Conservation (phyloP, 2,329 filamentous ascomycete genomes). For the Colletotrichum costaricense region DNA sequence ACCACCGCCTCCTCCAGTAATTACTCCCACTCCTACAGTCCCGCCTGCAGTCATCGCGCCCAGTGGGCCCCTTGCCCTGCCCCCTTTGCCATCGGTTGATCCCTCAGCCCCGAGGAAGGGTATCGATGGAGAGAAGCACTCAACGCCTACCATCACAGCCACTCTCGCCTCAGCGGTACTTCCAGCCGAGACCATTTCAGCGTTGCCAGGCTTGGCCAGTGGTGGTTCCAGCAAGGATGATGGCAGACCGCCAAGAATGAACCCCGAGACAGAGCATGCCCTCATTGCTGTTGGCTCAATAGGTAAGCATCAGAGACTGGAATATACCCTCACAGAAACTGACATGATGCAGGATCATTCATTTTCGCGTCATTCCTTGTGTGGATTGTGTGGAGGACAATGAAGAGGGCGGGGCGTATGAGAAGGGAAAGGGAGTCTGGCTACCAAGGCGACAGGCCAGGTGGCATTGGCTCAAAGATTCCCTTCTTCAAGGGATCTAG, state of each 20-base stretch:
- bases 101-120: conserved; percentile 32
- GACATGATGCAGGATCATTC: conserved; percentile 51
- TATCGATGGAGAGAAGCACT: conserved; percentile 7
- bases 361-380: conserved; percentile 56
- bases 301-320: conserved; percentile 39
- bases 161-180: conserved; percentile 27
- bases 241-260: conserved; percentile 35
- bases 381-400: conserved; percentile 58
- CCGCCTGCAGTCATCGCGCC: not conserved
- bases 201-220: conserved; percentile 25
- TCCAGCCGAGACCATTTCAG: conserved; percentile 25
- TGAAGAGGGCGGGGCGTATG: conserved; percentile 51
- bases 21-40: not conserved
- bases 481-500: conserved; percentile 50
- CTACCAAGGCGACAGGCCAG: conserved; percentile 38
- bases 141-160: conserved; percentile 26
- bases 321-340: not conserved
- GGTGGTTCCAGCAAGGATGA: conserved; percentile 17
- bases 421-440: conserved; percentile 36
- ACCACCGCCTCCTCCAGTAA: not conserved
- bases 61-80: not conserved
- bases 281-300: conserved; percentile 49
- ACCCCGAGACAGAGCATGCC: conserved; percentile 44
- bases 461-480: conserved; percentile 45
- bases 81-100: conserved; percentile 26